Base-by-base conservation (phyloP, 2,329 filamentous ascomycete genomes). In the Monascus ruber region DNA sequence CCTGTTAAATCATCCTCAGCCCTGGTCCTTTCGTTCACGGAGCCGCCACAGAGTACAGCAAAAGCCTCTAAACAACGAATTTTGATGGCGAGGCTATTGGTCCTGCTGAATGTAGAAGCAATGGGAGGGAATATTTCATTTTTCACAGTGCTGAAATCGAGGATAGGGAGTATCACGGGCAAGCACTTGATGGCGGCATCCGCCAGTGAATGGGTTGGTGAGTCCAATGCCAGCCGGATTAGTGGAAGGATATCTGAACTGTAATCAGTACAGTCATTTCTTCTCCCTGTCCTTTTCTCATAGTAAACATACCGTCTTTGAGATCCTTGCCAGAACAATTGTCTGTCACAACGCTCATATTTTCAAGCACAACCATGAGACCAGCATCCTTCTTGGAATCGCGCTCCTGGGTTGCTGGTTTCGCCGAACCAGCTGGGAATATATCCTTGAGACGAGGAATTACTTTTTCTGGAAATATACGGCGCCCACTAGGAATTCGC, bases 131-230 rank as follows among this genome's bases (percentile, higher is more conserved):
- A 98, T 1, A 98, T 73, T 46, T 96, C 89, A 51, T 94, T 91
- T 63, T 96, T 98, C 53, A 95, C 88, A 0, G 89, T 96, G 49
- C 83, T 93, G 50, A 95, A 96, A 62, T 98, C 91, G 5, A 98
- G 77, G 2, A 91, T 78, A 0, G 87, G 85, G 4, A 96, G 67
- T n/a, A 95, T 76, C 1, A 77, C 72, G 2, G 86, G 81, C 4
- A 98, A 66, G 26, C 81, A 84, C 36, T 82, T 76, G 9, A 98
- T 70, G 2, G 87, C 81, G 4, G 84, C 83, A 62, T 96, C 91
- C 0, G 95, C 83, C 10, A 98, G 71, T 1, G 83, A 82, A 49
- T 94, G 91, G 0, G 88, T 95, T 0, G 85, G 76, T 6, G 87
- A 94, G 52, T 94, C 86, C 39, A 98, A 74, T 0, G 86, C 85